phyloP scores from a whole-genome alignment of 495 filamentous ascomycete species.

The Penicillium ochrochloron region DNA sequence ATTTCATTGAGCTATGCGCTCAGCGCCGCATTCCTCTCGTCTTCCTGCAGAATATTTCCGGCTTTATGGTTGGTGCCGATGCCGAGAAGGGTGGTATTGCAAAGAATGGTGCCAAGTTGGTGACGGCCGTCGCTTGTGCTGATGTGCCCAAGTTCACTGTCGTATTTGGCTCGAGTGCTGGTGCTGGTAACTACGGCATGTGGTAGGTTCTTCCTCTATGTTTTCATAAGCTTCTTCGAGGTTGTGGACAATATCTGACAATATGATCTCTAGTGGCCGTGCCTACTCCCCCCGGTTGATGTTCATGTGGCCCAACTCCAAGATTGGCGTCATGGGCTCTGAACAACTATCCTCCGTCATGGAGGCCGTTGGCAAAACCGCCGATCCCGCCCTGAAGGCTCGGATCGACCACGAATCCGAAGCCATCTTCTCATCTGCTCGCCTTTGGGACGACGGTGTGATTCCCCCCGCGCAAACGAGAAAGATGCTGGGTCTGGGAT shows the following conservation, averaged over 20 bases:
- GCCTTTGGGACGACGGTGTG: slow-evolving; percentile 95
- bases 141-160: slow-evolving; percentile 98
- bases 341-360: slow-evolving; percentile 94
- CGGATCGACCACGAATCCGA: slow-evolving; percentile 92
- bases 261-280: slow-evolving; percentile 64
- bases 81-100: slow-evolving; percentile 95
- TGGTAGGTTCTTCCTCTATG: slow-evolving; percentile 53
- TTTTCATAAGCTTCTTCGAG: background rate
- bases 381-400: slow-evolving; percentile 78
- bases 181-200: slow-evolving; percentile 82
- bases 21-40: slow-evolving; percentile 88
- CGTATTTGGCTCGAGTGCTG: slow-evolving; percentile 82
- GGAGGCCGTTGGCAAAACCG: slow-evolving; percentile 86
- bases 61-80: slow-evolving; percentile 96
- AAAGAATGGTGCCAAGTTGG: slow-evolving; percentile 96
- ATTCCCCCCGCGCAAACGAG: slow-evolving; percentile 90
- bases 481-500: slow-evolving; percentile 77
- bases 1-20: slow-evolving; percentile 97
- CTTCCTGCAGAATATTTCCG: slow-evolving; percentile 95
- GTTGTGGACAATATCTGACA: slow-evolving; percentile 10
- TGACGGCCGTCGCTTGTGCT: slow-evolving; percentile 93
- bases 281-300: slow-evolving; percentile 89
- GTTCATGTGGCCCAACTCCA: slow-evolving; percentile 98
- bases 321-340: slow-evolving; percentile 93
- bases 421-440: slow-evolving; percentile 82